Evolutionary conservation across 1,139 yeast genomes (phyloP).

Genomic region (Zygoascus meyerae): DNA sequence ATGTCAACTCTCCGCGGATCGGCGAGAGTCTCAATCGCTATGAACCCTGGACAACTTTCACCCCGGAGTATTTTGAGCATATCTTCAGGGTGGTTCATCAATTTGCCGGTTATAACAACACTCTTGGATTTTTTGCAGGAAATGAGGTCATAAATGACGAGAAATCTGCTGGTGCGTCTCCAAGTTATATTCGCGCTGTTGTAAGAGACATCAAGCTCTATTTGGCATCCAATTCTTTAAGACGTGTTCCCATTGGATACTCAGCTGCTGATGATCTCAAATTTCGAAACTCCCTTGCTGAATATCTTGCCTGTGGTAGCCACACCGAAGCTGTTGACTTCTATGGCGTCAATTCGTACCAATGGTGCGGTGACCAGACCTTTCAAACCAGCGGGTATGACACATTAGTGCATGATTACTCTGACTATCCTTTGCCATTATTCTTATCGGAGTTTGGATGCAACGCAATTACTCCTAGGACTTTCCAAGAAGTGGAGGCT

Average conservation of each 20-base stretch:
- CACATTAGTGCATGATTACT: slow-evolving; percentile 52
- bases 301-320: slow-evolving; percentile 71
- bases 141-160: slow-evolving; percentile 85
- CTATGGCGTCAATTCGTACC: slow-evolving; percentile 92
- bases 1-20: slow-evolving; percentile 80
- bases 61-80: slow-evolving; percentile 60
- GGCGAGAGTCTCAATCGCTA: slow-evolving; percentile 77
- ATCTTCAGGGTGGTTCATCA: slow-evolving; percentile 76
- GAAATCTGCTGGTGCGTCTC: slow-evolving; percentile 42
- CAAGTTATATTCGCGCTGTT: slow-evolving; percentile 69
- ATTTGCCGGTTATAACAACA: slow-evolving; percentile 78
- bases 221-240: slow-evolving; percentile 50
- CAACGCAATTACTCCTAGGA: slow-evolving; percentile 73
- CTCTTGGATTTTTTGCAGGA: slow-evolving; percentile 91
- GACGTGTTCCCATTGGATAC: slow-evolving; percentile 86
- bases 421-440: slow-evolving; percentile 64
- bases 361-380: slow-evolving; percentile 78
- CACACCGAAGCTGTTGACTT: slow-evolving; percentile 70
- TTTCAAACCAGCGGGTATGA: slow-evolving; percentile 69
- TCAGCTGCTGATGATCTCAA: slow-evolving; percentile 90
- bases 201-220: slow-evolving; percentile 75
- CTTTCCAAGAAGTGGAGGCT: slow-evolving; percentile 65
- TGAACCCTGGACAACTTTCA: slow-evolving; percentile 86
- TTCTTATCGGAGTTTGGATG: slow-evolving; percentile 94
- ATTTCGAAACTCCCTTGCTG: slow-evolving; percentile 69